Evolutionary conservation across 163 green algal species (phyloP), one percentile per base, ranked within the genome.

Genomic region (Botryococcus braunii): DNA sequence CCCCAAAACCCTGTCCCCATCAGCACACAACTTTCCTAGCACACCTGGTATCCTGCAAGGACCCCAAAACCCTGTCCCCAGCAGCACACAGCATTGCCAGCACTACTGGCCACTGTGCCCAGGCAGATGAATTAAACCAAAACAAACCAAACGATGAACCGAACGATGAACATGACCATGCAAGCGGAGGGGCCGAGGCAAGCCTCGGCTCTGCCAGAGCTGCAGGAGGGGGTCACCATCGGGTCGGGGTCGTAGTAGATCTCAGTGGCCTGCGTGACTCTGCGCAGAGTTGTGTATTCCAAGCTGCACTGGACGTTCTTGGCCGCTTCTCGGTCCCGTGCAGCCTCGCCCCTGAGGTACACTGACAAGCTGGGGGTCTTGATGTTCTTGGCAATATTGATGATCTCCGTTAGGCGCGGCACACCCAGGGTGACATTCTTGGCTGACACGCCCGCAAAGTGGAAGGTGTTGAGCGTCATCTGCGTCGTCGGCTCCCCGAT

Each of bases 391-490:
- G 94, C 89, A 21, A 98, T 88, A 79, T 99, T 98, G 85, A 99
- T 98, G 84, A 99, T 97, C 81, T 99, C 93, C 5, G 88, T 96
- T 36, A 99, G 81, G 31, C 94, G 89, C 17, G 94, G 94, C 77
- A 98, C 94, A 57, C 94, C 94, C 68, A 98, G 88, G 39, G 94
- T 99, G 27, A 98, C 94, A 77, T 98, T 99, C 88, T 97, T 98
- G 56, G 91, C 94, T 9, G 85, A 95, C 72, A 98, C 92, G 74
- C 94, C 95, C 21, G 95, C 95, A 83, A 95, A 97, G 78, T 99
- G 95, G 83, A 99, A 99, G n/a, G 94, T 99, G 86, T 99, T 99
- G 49, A 99, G 86, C 50, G 94, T 99, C 94, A 98, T 99, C 89
- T 99, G 92, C 40, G 89, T 96, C 25, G 94, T 96, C 17, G 94